Percentiles rank a stretch among this genome's conserved stretches.
Evolutionary conservation across 2,329 filamentous ascomycete genomes (phyloP).

Genomic region (Emericellopsis atlantica): DNA sequence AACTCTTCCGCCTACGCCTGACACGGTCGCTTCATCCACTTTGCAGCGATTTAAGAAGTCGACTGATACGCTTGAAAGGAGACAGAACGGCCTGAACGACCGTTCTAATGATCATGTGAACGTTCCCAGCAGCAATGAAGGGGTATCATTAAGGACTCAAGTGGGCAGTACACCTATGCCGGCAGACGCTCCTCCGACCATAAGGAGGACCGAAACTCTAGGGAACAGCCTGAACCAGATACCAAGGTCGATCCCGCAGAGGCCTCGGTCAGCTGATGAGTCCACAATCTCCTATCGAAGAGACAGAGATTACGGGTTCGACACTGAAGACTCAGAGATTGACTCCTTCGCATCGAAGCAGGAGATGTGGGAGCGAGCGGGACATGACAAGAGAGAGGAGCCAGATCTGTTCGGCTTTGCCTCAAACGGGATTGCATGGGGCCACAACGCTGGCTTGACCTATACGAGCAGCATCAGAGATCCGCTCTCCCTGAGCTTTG

Average conservation of each 20-base stretch:
- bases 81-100: not conserved
- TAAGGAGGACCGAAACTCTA: not conserved
- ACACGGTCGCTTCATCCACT: constrained; percentile 45
- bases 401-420: constrained; percentile 45
- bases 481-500: too few relatives aligned
- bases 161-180: not conserved
- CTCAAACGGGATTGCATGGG: constrained; percentile 6
- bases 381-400: constrained; percentile 18
- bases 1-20: constrained; percentile 42
- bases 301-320: constrained; percentile 30
- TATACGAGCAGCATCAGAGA: constrained; percentile 5
- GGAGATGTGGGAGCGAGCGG: constrained; percentile 41
- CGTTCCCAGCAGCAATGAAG: not conserved
- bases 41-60: constrained; percentile 37
- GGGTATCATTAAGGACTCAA: too few relatives aligned
- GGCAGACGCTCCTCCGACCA: not conserved
- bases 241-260: constrained; percentile 6
- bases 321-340: constrained; percentile 24
- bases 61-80: constrained; percentile 27
- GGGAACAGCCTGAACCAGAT: not conserved
- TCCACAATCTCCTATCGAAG: constrained; percentile 26
- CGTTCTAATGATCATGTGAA: not conserved
- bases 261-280: constrained; percentile 34
- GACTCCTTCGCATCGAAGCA: constrained; percentile 34
- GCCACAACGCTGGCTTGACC: constrained; percentile 8